Evolutionary conservation across 2,329 filamentous ascomycete species (phyloP).

Genomic region (Clonostachys chloroleuca): DNA sequence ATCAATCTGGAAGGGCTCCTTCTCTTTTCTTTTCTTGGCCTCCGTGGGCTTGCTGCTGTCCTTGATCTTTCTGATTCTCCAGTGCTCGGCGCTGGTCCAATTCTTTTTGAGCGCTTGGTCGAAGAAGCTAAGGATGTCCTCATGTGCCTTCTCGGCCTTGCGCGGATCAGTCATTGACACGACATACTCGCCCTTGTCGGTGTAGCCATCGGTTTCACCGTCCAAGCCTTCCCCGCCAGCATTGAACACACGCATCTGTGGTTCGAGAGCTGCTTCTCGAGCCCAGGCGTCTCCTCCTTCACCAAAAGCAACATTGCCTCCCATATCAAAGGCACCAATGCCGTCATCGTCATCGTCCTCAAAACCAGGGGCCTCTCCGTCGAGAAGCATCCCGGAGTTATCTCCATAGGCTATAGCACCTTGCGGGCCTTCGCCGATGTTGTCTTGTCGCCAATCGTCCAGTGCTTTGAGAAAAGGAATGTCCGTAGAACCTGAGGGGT

Average conservation of each 20-base stretch:
- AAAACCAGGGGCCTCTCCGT: conserved; percentile 78
- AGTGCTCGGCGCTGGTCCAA: conserved; percentile 97
- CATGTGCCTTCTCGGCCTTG: conserved; percentile 68
- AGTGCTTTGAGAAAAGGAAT: conserved; percentile 88
- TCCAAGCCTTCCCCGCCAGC: conserved; percentile 56
- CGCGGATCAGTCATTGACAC: conserved; percentile 70
- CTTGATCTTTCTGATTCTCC: conserved; percentile 94
- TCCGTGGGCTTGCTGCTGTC: conserved; percentile 60
- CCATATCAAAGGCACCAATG: conserved; percentile 67
- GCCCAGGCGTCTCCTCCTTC: conserved; percentile 97
- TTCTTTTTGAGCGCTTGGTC: conserved; percentile 96
- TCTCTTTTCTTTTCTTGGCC: conserved; percentile 78
- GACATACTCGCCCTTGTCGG: conserved; percentile 66
- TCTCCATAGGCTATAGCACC: conserved; percentile 54
- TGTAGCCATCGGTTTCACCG: conserved; percentile 26
- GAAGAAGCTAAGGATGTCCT: conserved; percentile 97
- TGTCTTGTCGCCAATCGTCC: conserved; percentile 76
- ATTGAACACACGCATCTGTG: conserved; percentile 77
- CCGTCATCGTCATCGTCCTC: conserved; percentile 69
- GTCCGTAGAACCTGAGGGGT: conserved; percentile 78
- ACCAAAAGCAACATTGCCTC: conserved; percentile 78
- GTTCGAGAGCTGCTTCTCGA: conserved; percentile 79
- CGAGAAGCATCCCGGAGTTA: conserved; percentile 76
- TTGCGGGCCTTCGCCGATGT: conserved; percentile 46
- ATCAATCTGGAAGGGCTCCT: conserved; percentile 93